Evolutionary conservation across 2,329 filamentous ascomycete genomes (phyloP).

Genomic region (Teratosphaeriaceae sp.): DNA sequence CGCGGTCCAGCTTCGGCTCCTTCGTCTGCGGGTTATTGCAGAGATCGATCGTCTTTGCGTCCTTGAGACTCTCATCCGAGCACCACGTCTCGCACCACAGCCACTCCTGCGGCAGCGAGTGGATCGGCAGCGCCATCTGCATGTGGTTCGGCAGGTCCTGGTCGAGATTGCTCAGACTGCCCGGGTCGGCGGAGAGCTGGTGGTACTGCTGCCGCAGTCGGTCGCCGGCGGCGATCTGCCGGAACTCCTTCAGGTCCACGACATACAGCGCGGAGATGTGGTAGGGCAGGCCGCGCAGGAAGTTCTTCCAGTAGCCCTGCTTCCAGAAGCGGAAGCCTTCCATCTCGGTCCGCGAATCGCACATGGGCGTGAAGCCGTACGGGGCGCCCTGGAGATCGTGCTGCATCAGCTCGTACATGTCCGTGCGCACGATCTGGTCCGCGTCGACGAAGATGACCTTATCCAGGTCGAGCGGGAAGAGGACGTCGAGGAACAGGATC

Average conservation of each 20-base stretch:
- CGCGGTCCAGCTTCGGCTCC: constrained; percentile 91
- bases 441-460: constrained; percentile 99
- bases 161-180: constrained; percentile 79
- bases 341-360: constrained; percentile 92
- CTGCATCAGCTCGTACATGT: constrained; percentile 90
- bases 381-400: constrained; percentile 83
- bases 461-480: constrained; percentile 92
- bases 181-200: constrained; percentile 79
- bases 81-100: constrained; percentile 99
- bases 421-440: constrained; percentile 94
- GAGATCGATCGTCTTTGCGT: constrained; percentile 87
- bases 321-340: constrained; percentile 99
- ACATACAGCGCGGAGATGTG: constrained; percentile 97
- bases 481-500: constrained; percentile 93
- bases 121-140: constrained; percentile 87
- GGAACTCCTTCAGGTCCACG: constrained; percentile 84
- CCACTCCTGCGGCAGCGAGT: constrained; percentile 93
- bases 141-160: constrained; percentile 98
- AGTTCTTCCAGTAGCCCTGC: constrained; percentile 94
- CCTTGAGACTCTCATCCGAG: constrained; percentile 70
- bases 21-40: constrained; percentile 98
- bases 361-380: constrained; percentile 98
- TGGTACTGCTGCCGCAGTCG: constrained; percentile 92
- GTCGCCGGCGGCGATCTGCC: constrained; percentile 86
- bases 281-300: constrained; percentile 81